phyloP scores from a whole-genome alignment of 2,329 filamentous ascomycete genomes.

The Trichophaea hybrida region DNA sequence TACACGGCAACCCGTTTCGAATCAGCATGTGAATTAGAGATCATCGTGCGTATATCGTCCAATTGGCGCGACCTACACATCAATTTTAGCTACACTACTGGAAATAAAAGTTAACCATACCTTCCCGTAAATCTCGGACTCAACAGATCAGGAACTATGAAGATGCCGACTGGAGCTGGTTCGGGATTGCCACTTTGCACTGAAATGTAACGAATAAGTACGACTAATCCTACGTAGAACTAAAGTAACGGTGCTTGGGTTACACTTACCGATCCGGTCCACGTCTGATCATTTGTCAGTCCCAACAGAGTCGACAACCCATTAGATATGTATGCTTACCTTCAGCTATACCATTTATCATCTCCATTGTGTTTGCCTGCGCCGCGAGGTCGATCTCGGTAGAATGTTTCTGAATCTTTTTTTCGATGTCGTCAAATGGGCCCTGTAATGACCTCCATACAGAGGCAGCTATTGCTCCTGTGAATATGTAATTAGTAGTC shows the following conservation, averaged over 20 bases:
- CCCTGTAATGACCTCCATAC: not conserved
- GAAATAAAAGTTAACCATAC: not conserved
- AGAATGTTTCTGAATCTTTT: conserved; percentile 1
- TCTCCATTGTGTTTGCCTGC: not conserved
- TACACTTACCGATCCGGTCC: not conserved
- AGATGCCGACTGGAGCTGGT: not conserved
- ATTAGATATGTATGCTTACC: not conserved
- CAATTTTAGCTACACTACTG: not conserved
- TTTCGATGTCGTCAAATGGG: not conserved
- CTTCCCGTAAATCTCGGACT: conserved; percentile 3
- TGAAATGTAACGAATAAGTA: too few relatives aligned
- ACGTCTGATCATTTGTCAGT: not conserved
- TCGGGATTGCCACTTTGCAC: too few relatives aligned
- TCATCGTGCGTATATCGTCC: not conserved
- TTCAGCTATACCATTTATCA: not conserved
- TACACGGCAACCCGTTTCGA: conserved; percentile 5
- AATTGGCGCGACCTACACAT: not conserved
- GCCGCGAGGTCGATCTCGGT: conserved; percentile 4
- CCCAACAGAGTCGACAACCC: not conserved
- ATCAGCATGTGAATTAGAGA: not conserved
- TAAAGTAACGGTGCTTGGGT: too few relatives aligned
- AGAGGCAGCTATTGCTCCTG: not conserved
- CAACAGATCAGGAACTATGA: not conserved
- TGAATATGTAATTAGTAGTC: not conserved
- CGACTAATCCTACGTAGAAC: too few relatives aligned